A percentile compares a stretch with the other conserved stretches of the same genome.
These are phyloP conservation scores for Boletus rubroflammeus DNA, from an alignment of 768 basidiomycete species.

Conservation along the genomic window DNA sequence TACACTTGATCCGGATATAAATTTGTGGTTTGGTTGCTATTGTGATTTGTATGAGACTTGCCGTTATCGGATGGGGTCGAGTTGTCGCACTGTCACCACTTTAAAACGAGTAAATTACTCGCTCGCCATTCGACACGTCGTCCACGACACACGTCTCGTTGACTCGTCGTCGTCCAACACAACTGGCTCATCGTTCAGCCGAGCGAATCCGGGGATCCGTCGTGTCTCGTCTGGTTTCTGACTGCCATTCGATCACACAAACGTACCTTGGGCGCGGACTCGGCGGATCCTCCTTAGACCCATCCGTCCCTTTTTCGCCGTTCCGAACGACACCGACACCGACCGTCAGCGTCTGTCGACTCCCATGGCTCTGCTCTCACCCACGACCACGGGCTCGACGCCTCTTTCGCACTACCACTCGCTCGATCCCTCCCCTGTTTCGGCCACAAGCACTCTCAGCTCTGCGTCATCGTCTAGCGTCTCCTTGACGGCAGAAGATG, in stretches of 20 bases:
- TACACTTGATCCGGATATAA: neutral
- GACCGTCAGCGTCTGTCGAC: neutral
- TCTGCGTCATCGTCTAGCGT: slow-evolving; percentile 44
- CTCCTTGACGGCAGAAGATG: slow-evolving; percentile 56
- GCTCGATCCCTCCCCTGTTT: slow-evolving; percentile 28
- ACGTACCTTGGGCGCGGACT: slow-evolving; percentile 43
- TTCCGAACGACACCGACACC: slow-evolving; percentile 8
- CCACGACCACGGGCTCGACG: slow-evolving; percentile 27
- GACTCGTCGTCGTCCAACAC: neutral
- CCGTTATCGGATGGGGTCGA: slow-evolving; percentile 17
- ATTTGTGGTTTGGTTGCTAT: slow-evolving; percentile 16
- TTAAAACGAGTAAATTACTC: neutral
- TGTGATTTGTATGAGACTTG: slow-evolving; percentile 10
- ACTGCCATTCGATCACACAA: slow-evolving; percentile 34
- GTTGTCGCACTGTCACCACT: slow-evolving; percentile 8
- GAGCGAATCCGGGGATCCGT: slow-evolving; percentile 42
- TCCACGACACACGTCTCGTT: slow-evolving; percentile 5
- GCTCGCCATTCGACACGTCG: slow-evolving; percentile 16
- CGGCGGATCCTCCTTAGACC: slow-evolving; percentile 49
- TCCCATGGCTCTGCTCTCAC: slow-evolving; percentile 24
- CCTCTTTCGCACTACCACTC: slow-evolving; percentile 34
- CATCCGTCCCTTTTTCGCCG: slow-evolving; percentile 1
- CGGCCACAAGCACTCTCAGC: slow-evolving; percentile 18
- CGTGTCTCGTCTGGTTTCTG: slow-evolving; percentile 43
- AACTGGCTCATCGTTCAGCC: slow-evolving; percentile 1